Conservation (phyloP, 345 rosid genomes). For the Firmiana major region DNA sequence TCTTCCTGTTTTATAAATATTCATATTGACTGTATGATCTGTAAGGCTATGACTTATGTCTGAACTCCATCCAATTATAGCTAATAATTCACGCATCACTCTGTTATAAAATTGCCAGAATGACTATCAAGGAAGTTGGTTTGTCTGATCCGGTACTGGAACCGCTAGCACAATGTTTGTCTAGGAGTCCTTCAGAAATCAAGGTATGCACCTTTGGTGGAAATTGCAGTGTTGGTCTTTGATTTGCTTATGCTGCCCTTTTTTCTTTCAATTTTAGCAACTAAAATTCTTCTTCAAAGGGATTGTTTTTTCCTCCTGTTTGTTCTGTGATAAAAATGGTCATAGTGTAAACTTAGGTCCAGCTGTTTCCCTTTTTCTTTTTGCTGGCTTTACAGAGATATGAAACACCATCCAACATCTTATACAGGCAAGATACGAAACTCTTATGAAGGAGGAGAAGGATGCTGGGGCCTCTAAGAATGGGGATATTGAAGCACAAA, state of each 20-base stretch:
- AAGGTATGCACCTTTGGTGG: slow-evolving; percentile 52
- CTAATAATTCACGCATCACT: slow-evolving; percentile 3
- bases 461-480: slow-evolving; percentile 38
- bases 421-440: slow-evolving; percentile 98
- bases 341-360: slow-evolving; percentile 73
- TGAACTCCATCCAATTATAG: neutral
- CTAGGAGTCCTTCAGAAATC: slow-evolving; percentile 67
- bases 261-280: neutral
- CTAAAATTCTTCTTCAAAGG: neutral
- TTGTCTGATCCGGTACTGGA: slow-evolving; percentile 66
- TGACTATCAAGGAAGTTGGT: slow-evolving; percentile 74
- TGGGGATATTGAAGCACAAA: slow-evolving; percentile 47
- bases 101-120: slow-evolving; percentile 46
- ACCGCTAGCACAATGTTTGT: slow-evolving; percentile 60
- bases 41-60: neutral
- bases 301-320: slow-evolving; percentile 10
- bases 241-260: slow-evolving; percentile 5
- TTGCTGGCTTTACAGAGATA: slow-evolving; percentile 86
- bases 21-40: neutral
- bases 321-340: slow-evolving; percentile 38
- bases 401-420: slow-evolving; percentile 96
- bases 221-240: slow-evolving; percentile 3
- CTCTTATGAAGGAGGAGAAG: slow-evolving; percentile 62
- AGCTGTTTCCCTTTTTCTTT: slow-evolving; percentile 71
- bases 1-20: neutral